Evolutionary conservation across 2,329 filamentous ascomycete genomes (phyloP), one percentile per base, ranked within the genome.

Genomic region (Polytolypa hystricis): DNA sequence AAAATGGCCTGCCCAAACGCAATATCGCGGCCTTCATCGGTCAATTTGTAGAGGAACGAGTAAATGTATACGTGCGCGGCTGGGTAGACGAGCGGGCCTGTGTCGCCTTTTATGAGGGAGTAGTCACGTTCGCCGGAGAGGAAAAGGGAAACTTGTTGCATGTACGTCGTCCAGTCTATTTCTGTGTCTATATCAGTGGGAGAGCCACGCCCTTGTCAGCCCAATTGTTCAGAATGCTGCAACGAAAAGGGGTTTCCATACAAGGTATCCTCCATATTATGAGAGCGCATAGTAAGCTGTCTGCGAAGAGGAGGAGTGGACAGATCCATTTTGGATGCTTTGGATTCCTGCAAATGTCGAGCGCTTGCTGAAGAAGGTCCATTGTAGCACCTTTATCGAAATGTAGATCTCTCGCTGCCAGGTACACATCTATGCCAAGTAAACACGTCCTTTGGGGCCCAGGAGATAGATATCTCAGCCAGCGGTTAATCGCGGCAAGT

Each of bases 161-260:
- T 96, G 61, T 98, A 98, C 0, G 91, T 85, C 41, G 72, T 73
- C 89, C 89, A 98, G 63, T 98, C 91, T 53, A 98, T 98, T 61
- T 98, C 91, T 29, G 91, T 98, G 57, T 98, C 91, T 84, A 47
- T 29, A 15, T 12, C 33, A 35, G 71, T 47, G 29, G 23, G n/a
- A n/a, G n/a, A n/a, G n/a, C n/a, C 25, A 16, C 29, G 19, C n/a
- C 17, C 9, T 33, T 11, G 23, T n/a, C 3, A 30, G 38, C 27
- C 38, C 36, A 18, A 15, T 20, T 34, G 14, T 23, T 35, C 17
- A 29, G 23, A 18, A 21, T 18, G 19, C 14, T 25, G 12, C 19
- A 16, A 28, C 23, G 37, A 54, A 11, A 17, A 11, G 23, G 20
- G 33, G 16, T 17, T 9, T 25, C n/a, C 80, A 65, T 67, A 93